A percentile compares a stretch with the other conserved stretches of the same genome.
Conservation (phyloP, 176 grass and related monocot species). For the Canna indica region DNA sequence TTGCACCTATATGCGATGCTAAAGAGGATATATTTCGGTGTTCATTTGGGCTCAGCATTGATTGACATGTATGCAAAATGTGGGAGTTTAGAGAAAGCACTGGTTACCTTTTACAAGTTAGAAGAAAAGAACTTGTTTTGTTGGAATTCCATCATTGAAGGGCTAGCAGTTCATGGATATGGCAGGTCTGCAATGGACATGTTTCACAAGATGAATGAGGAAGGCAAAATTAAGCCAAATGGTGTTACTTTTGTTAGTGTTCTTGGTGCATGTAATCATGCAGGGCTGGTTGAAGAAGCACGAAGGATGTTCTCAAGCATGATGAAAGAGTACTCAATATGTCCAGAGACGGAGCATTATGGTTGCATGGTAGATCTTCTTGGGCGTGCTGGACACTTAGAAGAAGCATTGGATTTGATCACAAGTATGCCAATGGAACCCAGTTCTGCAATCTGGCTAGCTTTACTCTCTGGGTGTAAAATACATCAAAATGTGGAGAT, state of each 20-base stretch:
- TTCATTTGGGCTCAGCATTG: conserved; percentile 19
- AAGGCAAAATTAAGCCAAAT: not conserved
- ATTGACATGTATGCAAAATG: conserved; percentile 27
- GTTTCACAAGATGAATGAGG: conserved; percentile 17
- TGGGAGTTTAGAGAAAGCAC: conserved; percentile 17
- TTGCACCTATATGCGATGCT: conserved; percentile 10
- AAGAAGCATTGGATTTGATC: conserved; percentile 21
- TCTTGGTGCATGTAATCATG: conserved; percentile 17
- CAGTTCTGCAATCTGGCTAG: conserved; percentile 14
- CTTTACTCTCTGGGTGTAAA: conserved; percentile 19
- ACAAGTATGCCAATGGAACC: conserved; percentile 7
- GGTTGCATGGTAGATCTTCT: conserved; percentile 29
- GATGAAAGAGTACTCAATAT: not conserved
- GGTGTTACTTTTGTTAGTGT: conserved; percentile 20
- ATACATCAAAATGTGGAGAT: conserved; percentile 3
- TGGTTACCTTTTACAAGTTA: conserved; percentile 23
- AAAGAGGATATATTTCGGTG: conserved; percentile 7
- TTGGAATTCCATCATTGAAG: conserved; percentile 26
- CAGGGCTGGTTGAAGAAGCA: conserved; percentile 9
- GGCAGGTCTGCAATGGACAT: not conserved
- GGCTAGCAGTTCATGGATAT: conserved; percentile 11
- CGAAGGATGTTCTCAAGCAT: conserved; percentile 15
- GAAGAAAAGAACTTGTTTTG: conserved; percentile 22
- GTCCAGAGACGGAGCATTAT: conserved; percentile 18
- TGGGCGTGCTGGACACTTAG: conserved; percentile 9